A percentile compares a stretch with the other conserved stretches of the same genome.
Evolutionary conservation across 1,284 basidiomycete genomes (phyloP).

Genomic region (Boletus mariae): DNA sequence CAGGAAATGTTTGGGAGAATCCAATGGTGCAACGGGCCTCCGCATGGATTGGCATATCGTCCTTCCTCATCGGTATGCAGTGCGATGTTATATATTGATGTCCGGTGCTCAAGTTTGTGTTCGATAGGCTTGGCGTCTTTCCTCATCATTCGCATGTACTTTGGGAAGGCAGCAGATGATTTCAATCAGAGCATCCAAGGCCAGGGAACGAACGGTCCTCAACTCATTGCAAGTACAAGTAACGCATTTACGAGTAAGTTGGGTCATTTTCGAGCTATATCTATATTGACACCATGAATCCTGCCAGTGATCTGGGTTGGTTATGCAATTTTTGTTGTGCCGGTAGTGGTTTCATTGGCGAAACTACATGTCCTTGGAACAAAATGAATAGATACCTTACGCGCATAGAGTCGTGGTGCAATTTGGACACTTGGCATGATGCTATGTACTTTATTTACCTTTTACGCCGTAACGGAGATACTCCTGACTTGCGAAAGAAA

Average conservation of each 20-base stretch:
- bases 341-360: slow-evolving; percentile 65
- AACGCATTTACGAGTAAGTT: slow-evolving; percentile 75
- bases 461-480: too few species aligned
- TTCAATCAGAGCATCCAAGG: slow-evolving; percentile 62
- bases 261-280: not conserved
- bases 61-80: slow-evolving; percentile 65
- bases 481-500: not conserved
- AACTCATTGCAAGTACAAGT: slow-evolving; percentile 58
- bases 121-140: slow-evolving; percentile 61
- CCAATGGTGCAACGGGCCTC: slow-evolving; percentile 56
- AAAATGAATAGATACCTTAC: slow-evolving; percentile 28
- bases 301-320: slow-evolving; percentile 69
- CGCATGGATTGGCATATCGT: slow-evolving; percentile 71
- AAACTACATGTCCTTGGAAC: slow-evolving; percentile 60
- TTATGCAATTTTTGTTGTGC: slow-evolving; percentile 69
- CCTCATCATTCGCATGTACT: slow-evolving; percentile 75
- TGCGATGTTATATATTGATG: not conserved
- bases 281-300: slow-evolving; percentile 5
- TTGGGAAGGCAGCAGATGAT: slow-evolving; percentile 72
- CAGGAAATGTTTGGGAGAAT: slow-evolving; percentile 48
- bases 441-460: too few species aligned
- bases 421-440: too few species aligned
- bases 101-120: slow-evolving; percentile 1
- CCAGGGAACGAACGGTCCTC: slow-evolving; percentile 50
- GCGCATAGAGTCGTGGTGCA: not conserved